phyloP scores from a whole-genome alignment of 306 rosid species.

The Prunus mume region DNA sequence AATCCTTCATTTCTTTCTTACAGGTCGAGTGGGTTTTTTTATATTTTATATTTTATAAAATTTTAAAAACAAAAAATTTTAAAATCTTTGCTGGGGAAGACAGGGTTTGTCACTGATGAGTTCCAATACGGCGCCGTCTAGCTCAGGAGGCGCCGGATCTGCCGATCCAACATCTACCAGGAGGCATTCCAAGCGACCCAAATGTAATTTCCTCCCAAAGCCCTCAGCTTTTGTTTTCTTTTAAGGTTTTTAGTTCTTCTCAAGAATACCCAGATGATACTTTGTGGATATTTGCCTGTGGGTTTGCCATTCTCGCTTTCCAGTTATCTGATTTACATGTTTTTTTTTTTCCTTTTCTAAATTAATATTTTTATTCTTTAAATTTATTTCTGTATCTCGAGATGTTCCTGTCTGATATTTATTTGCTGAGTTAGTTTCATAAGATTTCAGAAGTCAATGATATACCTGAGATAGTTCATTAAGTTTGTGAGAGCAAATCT shows the following conservation, averaged over 20 bases:
- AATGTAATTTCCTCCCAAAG: constrained; percentile 46
- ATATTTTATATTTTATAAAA: no score
- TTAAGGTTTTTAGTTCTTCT: constrained; percentile 15
- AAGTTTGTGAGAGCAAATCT: not conserved
- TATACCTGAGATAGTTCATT: not conserved
- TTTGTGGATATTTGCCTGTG: not conserved
- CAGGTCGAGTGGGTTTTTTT: not conserved
- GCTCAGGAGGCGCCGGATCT: constrained; percentile 77
- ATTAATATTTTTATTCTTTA: not conserved
- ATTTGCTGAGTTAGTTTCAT: not conserved
- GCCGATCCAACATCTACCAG: constrained; percentile 63
- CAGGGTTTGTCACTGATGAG: constrained; percentile 30
- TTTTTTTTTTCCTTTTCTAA: not conserved
- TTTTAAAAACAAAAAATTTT: not conserved
- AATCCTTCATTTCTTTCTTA: not conserved
- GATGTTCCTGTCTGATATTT: not conserved
- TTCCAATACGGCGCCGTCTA: constrained; percentile 67
- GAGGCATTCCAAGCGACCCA: constrained; percentile 83
- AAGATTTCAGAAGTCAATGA: constrained; percentile 2
- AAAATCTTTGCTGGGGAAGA: not conserved
- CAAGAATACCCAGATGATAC: not conserved
- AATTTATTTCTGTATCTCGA: not conserved
- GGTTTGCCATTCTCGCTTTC: not conserved
- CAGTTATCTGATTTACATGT: not conserved
- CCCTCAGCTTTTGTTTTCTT: constrained; percentile 7